These are phyloP conservation scores for Phytophthora parvispora DNA, from an alignment of 352 stramenopile species.

Conservation along the genomic window DNA sequence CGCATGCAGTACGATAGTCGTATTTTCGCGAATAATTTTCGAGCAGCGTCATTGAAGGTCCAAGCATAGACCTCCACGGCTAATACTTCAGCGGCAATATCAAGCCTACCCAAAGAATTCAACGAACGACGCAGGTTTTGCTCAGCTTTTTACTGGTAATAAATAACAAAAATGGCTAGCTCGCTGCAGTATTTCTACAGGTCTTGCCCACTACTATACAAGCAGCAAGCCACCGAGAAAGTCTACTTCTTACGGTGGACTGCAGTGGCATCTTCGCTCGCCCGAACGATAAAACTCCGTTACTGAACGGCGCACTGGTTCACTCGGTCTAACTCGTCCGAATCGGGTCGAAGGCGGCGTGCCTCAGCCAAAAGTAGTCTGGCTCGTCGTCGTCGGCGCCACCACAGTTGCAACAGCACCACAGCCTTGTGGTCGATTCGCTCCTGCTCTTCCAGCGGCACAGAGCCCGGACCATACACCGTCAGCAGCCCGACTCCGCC, in stretches of 20 bases:
- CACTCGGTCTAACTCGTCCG: conserved; percentile 31
- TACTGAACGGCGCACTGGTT: conserved; percentile 46
- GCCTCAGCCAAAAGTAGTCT: conserved; percentile 71
- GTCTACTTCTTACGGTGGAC: background rate
- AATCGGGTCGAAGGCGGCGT: conserved; percentile 65
- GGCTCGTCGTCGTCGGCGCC: conserved; percentile 76
- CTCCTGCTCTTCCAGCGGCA: conserved; percentile 91
- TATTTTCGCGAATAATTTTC: too few species aligned
- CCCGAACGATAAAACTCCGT: background rate
- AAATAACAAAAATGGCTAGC: conserved; percentile 41
- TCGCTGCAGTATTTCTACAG: conserved; percentile 32
- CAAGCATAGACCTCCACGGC: background rate
- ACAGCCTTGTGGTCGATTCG: conserved; percentile 87
- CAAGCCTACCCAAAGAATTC: background rate
- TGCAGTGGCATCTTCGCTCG: background rate
- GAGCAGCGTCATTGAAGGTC: too few species aligned
- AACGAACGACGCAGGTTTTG: conserved; percentile 1
- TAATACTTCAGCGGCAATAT: background rate
- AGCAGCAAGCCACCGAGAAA: conserved; percentile 12
- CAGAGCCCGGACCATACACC: conserved; percentile 86
- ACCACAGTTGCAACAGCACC: conserved; percentile 87
- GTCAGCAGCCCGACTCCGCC: conserved; percentile 80
- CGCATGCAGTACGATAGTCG: too few species aligned
- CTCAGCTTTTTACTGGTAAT: conserved; percentile 26
- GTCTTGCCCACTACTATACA: conserved; percentile 36